phyloP scores from a whole-genome alignment of 1,139 yeast genomes.

The Kodamaea sp. region DNA sequence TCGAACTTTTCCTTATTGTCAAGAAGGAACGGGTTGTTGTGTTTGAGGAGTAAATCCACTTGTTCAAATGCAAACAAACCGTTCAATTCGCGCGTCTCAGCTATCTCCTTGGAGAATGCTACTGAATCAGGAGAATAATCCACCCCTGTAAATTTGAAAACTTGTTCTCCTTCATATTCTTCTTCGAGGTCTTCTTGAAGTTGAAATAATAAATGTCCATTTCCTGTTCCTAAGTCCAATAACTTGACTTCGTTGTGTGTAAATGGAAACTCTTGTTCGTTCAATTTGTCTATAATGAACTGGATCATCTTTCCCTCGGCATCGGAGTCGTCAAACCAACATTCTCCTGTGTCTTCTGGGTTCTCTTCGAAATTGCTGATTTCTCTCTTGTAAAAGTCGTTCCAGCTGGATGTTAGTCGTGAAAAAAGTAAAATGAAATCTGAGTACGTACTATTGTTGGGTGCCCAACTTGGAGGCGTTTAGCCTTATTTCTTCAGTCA shows the following conservation, averaged over 20 bases:
- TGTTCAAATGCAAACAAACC: conserved; percentile 43
- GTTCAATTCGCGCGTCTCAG: conserved; percentile 38
- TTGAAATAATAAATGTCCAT: conserved; percentile 83
- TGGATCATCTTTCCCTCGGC: conserved; percentile 83
- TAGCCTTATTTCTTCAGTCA: conserved; percentile 55
- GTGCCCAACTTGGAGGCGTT: conserved; percentile 80
- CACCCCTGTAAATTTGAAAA: conserved; percentile 57
- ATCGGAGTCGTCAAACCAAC: conserved; percentile 93
- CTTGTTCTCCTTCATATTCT: conserved; percentile 42
- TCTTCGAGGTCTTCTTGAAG: conserved; percentile 54
- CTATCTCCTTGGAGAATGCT: conserved; percentile 65
- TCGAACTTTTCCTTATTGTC: conserved; percentile 51
- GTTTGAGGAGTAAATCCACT: conserved; percentile 43
- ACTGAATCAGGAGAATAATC: conserved; percentile 86
- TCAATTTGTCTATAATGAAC: conserved; percentile 47
- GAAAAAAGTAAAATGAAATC: not conserved
- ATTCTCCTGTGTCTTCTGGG: conserved; percentile 85
- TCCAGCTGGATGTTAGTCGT: conserved; percentile 63
- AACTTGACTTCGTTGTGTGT: conserved; percentile 39
- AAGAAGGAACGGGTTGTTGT: conserved; percentile 33
- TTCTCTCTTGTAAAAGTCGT: conserved; percentile 76
- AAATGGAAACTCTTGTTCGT: conserved; percentile 24
- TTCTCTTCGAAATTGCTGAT: conserved; percentile 67
- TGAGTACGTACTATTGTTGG: conserved; percentile 58
- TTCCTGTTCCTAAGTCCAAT: conserved; percentile 92